phyloP scores from a whole-genome alignment of 768 basidiomycete species.

The Roridomyces roridus region DNA sequence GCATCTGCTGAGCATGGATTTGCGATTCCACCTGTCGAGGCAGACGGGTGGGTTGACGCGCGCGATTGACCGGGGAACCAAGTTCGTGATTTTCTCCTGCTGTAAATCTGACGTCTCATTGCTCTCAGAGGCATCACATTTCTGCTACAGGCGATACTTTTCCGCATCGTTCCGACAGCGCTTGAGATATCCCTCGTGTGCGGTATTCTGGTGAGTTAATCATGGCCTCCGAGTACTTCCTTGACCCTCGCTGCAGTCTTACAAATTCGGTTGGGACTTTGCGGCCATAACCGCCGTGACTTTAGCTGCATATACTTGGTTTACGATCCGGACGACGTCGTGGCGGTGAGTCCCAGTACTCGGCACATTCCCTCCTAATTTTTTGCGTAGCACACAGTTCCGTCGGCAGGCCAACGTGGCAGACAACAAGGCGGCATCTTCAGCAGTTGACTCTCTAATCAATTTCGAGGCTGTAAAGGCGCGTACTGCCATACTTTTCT shows the following conservation, averaged over 20 bases:
- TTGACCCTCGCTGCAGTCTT: slow-evolving; percentile 62
- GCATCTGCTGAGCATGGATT: slow-evolving; percentile 88
- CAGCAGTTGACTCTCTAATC: slow-evolving; percentile 94
- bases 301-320: slow-evolving; percentile 94
- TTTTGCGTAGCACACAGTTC: slow-evolving; percentile 76
- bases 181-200: slow-evolving; percentile 97
- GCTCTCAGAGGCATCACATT: slow-evolving; percentile 89
- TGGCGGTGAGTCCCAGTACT: slow-evolving; percentile 71
- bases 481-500: slow-evolving; percentile 12
- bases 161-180: slow-evolving; percentile 95
- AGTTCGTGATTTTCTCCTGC: slow-evolving; percentile 55
- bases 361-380: slow-evolving; percentile 3
- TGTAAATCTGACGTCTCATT: neutral
- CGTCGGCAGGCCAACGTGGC: slow-evolving; percentile 94
- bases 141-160: slow-evolving; percentile 89
- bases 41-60: slow-evolving; percentile 96
- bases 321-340: slow-evolving; percentile 93
- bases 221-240: neutral
- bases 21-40: slow-evolving; percentile 89
- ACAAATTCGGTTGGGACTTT: slow-evolving; percentile 98
- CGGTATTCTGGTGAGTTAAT: slow-evolving; percentile 82
- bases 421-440: slow-evolving; percentile 94
- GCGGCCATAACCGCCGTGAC: slow-evolving; percentile 88
- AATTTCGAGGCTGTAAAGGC: slow-evolving; percentile 99
- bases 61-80: slow-evolving; percentile 97